A percentile compares a stretch with the other conserved stretches of the same genome.
These are phyloP conservation scores for Termitomyces sp. DNA, from an alignment of 768 basidiomycete genomes.

Conservation along the genomic window DNA sequence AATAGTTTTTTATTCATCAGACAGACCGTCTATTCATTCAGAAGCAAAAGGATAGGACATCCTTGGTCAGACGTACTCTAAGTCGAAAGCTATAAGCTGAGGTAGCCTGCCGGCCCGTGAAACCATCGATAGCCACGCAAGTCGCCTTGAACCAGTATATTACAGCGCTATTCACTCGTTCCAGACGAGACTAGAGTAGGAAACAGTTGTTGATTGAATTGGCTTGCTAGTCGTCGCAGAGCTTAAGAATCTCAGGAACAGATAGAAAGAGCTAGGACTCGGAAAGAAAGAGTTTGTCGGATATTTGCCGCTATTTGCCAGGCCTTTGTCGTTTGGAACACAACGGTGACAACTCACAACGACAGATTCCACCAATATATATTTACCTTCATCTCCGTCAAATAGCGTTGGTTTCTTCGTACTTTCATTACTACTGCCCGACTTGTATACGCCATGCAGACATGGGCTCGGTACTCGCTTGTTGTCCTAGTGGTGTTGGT, in stretches of 20 bases:
- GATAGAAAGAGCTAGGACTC: too few relatives aligned
- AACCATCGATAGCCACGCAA: not conserved
- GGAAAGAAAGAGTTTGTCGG: too few relatives aligned
- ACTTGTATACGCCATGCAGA: slow-evolving; percentile 11
- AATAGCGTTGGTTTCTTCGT: not conserved
- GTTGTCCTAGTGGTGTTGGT: slow-evolving; percentile 16
- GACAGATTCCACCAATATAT: not conserved
- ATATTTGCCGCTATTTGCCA: not conserved
- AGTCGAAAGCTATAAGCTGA: slow-evolving; percentile 73
- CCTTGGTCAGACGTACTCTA: slow-evolving; percentile 51
- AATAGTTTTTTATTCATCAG: slow-evolving; percentile 3
- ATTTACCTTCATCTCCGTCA: not conserved
- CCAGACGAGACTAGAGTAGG: not conserved
- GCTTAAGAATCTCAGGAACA: too few relatives aligned
- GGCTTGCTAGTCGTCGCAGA: not conserved
- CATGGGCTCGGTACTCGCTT: slow-evolving; percentile 16
- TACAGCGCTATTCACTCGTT: not conserved
- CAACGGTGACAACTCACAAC: not conserved
- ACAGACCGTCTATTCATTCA: not conserved
- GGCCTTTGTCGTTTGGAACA: not conserved
- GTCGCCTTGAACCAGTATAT: not conserved
- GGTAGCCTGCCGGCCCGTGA: slow-evolving; percentile 31
- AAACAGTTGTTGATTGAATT: not conserved
- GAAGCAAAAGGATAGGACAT: not conserved
- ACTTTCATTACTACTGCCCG: not conserved